Base-by-base conservation (phyloP, 352 stramenopile genomes). In the Aphanomyces cochlioides region DNA sequence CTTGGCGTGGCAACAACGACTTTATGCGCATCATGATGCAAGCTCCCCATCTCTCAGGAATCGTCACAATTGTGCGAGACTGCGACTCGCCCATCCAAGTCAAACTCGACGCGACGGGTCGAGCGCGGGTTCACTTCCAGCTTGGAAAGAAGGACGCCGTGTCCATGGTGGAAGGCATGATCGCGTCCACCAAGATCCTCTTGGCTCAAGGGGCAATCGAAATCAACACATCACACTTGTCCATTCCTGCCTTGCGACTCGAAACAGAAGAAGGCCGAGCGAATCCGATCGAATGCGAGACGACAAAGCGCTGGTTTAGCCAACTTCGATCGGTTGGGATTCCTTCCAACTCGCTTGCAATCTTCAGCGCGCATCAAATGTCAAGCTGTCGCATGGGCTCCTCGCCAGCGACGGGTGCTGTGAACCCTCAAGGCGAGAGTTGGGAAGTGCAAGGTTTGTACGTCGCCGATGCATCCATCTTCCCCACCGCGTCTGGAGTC, bases 291-390 rank as follows among this genome's bases (percentile, higher is more conserved):
- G 67, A 63, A 48, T 65, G 61, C 36, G 21, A 57, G 38, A 60
- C 56, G 8, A 65, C 73, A 12, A 57, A 78, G 36, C n/a, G 63
- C 15, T 74, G 67, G 56, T 47, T 76, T 19, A 12, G n/a, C 4
- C n/a, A 69, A 17, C 47, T 77, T 3, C 57, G 54, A 6, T 15
- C 19, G 17, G 39, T 17, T 6, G 73, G 68, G 28, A 63, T 78
- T 37, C 37, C 50, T 7, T n/a, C 39, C 17, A 61, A 78, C 63
- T 38, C 56, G 47, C 45, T 75, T 39, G 45, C 38, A 8, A 47
- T 80, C 37, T 74, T 79, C 38, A 79, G 61, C 56, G 74, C 74
- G 6, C 71, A 78, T 41, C 76, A 80, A 56, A 79, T 79, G 66
- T 71, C 71, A 17, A 73, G 68, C 12, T 80, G 76, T 57, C 63